Percentiles rank a stretch among this genome's conserved stretches.
Evolutionary conservation across 495 filamentous ascomycete species (phyloP).

Genomic region (Amniculicola lignicola): DNA sequence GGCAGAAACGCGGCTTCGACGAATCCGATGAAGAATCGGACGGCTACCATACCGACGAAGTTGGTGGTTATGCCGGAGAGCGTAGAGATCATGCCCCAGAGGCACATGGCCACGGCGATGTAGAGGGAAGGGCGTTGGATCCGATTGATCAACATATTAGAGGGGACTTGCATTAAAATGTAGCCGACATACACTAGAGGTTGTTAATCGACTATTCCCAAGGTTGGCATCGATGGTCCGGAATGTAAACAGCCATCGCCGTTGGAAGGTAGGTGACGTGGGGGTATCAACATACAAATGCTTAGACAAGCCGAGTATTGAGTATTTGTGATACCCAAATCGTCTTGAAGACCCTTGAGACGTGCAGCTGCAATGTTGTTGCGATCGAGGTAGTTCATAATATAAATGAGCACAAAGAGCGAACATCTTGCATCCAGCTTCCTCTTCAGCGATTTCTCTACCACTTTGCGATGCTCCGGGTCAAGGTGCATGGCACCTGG

Average conservation of each 20-base stretch:
- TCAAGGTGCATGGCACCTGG: too few relatives aligned
- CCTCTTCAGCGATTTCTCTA: conserved; percentile 19
- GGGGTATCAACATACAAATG: conserved; percentile 11
- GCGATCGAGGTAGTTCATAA: conserved; percentile 24
- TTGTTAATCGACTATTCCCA: not conserved
- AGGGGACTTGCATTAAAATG: conserved; percentile 19
- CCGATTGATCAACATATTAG: conserved; percentile 13
- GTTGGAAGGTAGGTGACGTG: not conserved
- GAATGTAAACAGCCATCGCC: not conserved
- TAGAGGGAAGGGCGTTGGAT: conserved; percentile 17
- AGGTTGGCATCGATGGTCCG: not conserved
- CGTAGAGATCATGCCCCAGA: conserved; percentile 25
- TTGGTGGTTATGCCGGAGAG: conserved; percentile 12
- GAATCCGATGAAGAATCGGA: conserved; percentile 24
- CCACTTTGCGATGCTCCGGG: conserved; percentile 9
- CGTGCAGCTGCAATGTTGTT: conserved; percentile 24
- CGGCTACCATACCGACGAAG: conserved; percentile 18
- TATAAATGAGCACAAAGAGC: conserved; percentile 22
- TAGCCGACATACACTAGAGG: conserved; percentile 21
- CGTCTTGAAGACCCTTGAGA: conserved; percentile 9
- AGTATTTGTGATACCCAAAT: conserved; percentile 12
- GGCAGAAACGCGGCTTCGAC: conserved; percentile 23
- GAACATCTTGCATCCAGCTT: conserved; percentile 22
- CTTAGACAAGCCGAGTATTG: conserved; percentile 24
- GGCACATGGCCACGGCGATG: conserved; percentile 15